Evolutionary conservation across 306 rosid species (phyloP), one percentile per base, ranked within the genome.

Genomic region (Erythrophleum fordii): DNA sequence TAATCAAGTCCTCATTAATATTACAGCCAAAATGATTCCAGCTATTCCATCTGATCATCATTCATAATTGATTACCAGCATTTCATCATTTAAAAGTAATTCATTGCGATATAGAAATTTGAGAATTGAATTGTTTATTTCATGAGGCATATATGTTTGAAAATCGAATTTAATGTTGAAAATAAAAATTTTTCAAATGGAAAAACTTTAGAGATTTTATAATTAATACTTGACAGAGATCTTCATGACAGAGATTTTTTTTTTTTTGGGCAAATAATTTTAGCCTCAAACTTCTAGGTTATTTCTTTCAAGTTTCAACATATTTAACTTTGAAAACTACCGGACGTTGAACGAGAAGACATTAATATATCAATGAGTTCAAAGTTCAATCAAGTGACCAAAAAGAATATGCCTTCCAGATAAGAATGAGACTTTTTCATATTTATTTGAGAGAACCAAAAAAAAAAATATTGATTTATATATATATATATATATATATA

Each of bases 21-120:
- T 82, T 5, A 62, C 97, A 93, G 11, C 41, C 20, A 71, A 93
- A 91, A 69, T 91, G 93, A 75, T 93, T 93, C 97, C 97, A 93
- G 81, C 97, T 93, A 77, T 93, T 93, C 89, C 89, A 86, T 72
- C 89, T 86, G 77, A 71, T 51, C 64, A 64, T 8, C 45, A 17
- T 34, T 17, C 39, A 64, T 16, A 17, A 6, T 18, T 65, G 22
- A 3, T 35, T 10, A 28, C 68, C 68, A 29, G 29, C 26, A 11
- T 28, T 61, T 29, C 5, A 61, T 60, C 26, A 14, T 1, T 42
- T 6, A 11, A 61, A 61, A 61, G 29, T 61, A 28, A 29, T 13
- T 14, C 12, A 29, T 20, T 29, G 14, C 1, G 29, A 28, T 4
- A 61, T 29, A 61, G 11, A 29, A 16, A 61, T 28, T 29, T 6